Base-by-base conservation (phyloP, 805 yeast species). In the Teunomyces stri region DNA sequence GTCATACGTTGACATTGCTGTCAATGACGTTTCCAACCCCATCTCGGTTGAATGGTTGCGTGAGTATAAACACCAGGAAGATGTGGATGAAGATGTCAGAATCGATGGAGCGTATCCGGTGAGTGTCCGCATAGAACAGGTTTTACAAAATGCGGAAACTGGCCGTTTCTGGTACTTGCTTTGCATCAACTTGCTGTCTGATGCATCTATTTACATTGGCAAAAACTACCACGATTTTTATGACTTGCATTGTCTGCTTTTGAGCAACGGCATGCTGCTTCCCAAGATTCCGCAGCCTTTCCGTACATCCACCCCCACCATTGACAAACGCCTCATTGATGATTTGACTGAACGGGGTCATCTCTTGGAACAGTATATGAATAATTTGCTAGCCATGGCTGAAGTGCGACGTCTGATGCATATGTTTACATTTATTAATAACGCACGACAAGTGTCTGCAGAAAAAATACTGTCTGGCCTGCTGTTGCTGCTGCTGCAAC, bases 201-300 rank as follows among this genome's bases (percentile, higher is more conserved):
- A 56, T 21, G 57, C 56, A 28, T 48, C 37, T 2, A 16, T 64
- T 3, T 60, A 54, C 44, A 41, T 69, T 18, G 64, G 64, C 28
- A 70, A 69, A 48, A 51, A 54, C 33, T 70, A 71, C 51, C 68
- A 68, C 45, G 73, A 71, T 35, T 69, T 72, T 42, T 69, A 68
- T 52, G 52, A 64, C 27, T 55, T 72, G 36, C 74, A 70, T 47
- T 31, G 55, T 7, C 39, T 48, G 40, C 40, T 37, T 20, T 37
- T 37, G 29, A n/a, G 28, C 40, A 27, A 37, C 36, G 30, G 29
- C 11, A 42, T 31, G 6, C 51, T 43, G 30, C 54, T 69, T 25
- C 72, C 72, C 3, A 56, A 54, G 37, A 53, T 68, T 16, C 74
- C 74, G 0, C 57, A 57, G 31, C 72, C 73, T 13, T 50, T 37